Evolutionary conservation across 106 monocot genomes (phyloP).

Genomic region (Dendrobium catenatum): DNA sequence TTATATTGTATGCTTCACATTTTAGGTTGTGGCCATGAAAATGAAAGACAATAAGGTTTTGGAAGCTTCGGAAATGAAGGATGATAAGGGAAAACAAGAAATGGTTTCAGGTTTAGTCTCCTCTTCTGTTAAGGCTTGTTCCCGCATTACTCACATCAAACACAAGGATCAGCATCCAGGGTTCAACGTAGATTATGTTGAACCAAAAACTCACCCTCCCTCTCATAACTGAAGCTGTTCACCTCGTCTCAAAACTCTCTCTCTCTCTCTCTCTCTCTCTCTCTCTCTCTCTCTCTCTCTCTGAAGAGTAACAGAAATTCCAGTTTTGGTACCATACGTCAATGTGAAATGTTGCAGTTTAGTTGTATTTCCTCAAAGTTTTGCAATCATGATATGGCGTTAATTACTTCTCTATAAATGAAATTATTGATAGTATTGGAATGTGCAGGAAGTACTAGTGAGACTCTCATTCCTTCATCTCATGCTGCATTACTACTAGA

Average conservation of each 20-base stretch:
- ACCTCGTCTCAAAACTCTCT: not conserved
- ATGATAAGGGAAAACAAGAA: no score
- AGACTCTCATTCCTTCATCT: no score
- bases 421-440: no score
- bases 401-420: no score
- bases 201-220: constrained; percentile 17
- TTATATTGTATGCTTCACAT: not conserved
- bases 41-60: not conserved
- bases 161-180: constrained; percentile 7
- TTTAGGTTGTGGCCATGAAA: not conserved
- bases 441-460: no score
- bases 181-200: constrained; percentile 13
- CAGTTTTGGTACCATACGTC: not conserved
- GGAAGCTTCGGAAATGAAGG: not conserved
- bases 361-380: not conserved
- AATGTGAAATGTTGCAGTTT: not conserved
- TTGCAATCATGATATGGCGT: not conserved
- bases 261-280: not conserved
- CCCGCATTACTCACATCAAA: not conserved
- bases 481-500: no score
- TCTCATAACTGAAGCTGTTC: constrained; percentile 18
- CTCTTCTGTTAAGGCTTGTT: not conserved
- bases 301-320: not conserved
- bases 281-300: not conserved
- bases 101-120: no score